phyloP scores from a whole-genome alignment of 208 protist genomes.

The Lotmaria passim region DNA sequence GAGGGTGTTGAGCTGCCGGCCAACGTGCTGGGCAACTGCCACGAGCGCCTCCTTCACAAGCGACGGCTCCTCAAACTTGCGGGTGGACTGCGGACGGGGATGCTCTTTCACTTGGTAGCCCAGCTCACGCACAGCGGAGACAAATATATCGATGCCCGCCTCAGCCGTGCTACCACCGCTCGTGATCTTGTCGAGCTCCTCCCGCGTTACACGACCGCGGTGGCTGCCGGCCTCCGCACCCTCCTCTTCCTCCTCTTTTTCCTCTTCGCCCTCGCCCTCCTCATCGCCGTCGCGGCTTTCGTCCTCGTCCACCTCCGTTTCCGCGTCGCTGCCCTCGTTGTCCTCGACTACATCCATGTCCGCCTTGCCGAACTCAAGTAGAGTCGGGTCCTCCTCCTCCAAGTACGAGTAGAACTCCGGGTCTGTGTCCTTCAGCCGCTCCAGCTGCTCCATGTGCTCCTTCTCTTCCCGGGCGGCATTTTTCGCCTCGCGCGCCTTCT shows the following conservation, averaged over 20 bases:
- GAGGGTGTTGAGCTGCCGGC: slow-evolving; percentile 64
- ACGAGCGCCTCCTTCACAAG: slow-evolving; percentile 87
- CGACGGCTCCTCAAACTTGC: slow-evolving; percentile 91
- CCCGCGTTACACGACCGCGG: slow-evolving; percentile 51
- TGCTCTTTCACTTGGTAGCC: slow-evolving; percentile 78
- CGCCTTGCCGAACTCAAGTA: slow-evolving; percentile 86
- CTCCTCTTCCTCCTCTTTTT: slow-evolving; percentile 39
- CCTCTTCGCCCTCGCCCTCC: slow-evolving; percentile 34
- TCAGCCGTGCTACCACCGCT: slow-evolving; percentile 45
- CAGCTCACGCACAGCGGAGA: slow-evolving; percentile 81
- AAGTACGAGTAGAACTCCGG: slow-evolving; percentile 91
- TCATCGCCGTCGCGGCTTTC: slow-evolving; percentile 34
- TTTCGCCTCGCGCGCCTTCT: slow-evolving; percentile 74
- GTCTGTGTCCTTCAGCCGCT: slow-evolving; percentile 89
- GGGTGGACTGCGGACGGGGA: slow-evolving; percentile 60
- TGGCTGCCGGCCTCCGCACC: slow-evolving; percentile 26
- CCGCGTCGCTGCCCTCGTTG: slow-evolving; percentile 70
- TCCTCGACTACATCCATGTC: slow-evolving; percentile 83
- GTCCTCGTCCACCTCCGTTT: slow-evolving; percentile 80
- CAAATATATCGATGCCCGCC: slow-evolving; percentile 74
- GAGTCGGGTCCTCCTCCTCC: slow-evolving; percentile 88
- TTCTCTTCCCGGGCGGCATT: slow-evolving; percentile 77
- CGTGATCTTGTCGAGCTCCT: slow-evolving; percentile 62
- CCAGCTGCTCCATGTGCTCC: slow-evolving; percentile 88
- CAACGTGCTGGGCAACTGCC: slow-evolving; percentile 63